Base-by-base conservation (phyloP, 129 eudicot species). In the Flaveria trinervia region DNA sequence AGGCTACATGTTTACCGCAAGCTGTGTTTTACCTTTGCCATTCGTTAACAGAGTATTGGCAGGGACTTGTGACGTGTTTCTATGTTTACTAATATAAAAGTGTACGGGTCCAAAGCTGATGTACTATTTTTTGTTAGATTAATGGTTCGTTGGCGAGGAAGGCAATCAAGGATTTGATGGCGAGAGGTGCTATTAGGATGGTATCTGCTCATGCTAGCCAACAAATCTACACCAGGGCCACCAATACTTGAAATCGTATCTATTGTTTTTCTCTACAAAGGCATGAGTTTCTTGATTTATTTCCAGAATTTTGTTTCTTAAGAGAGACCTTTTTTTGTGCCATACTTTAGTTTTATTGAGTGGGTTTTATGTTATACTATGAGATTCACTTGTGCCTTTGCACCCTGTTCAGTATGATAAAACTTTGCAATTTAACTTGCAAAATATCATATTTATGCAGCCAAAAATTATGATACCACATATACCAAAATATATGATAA, bases 111-210 rank as follows among this genome's bases (percentile, higher is more conserved):
- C 33, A 30, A 64, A 30, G 17, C 33, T 64, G 16, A n/a, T 59
- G 2, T 72, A 17, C 43, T 2, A 13, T 54, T 28, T 10, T 10
- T 17, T 43, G 18, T 44, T 43, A 73, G 96, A 83, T 92, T n/a
- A 92, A 84, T 79, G 97, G 97, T 72, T 89, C 97, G 12, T 84
- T 92, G 12, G 96, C 96, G 11, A 80, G 97, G 82, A 92, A 81
- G 71, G 97, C 93, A 45, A 88, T 88, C 13, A 86, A 81, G 70
- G 93, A 88, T 62, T 66, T 88, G 90, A 88, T 88, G 93, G 90
- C 93, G 16, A 88, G 93, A 81, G 93, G 93, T 67, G 79, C 83
- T 52, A 88, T 88, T 77, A 81, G 93, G 76, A 88, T 88, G 92
- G 85, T 88, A 3, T 88, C 92, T 15, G 81, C 84, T 55, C 92